A percentile compares a stretch with the other conserved stretches of the same genome.
These are phyloP conservation scores for Citrus australasica DNA, from an alignment of 345 rosid species.

Conservation along the genomic window DNA sequence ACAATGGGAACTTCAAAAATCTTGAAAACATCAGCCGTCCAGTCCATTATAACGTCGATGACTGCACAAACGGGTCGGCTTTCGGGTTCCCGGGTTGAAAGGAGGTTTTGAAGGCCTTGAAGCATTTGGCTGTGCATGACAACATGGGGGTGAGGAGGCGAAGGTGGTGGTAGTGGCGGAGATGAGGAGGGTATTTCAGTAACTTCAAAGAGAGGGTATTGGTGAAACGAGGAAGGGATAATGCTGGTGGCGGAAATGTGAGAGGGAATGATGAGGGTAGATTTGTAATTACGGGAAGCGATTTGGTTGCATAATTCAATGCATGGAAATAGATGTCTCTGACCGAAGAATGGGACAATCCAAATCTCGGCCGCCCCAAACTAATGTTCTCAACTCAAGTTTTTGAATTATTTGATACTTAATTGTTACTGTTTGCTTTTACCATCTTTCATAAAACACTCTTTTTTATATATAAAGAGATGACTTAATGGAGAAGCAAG, in stretches of 20 bases:
- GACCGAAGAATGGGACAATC: too few relatives aligned
- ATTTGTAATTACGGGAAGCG: constrained; percentile 16
- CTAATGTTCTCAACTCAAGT: too few relatives aligned
- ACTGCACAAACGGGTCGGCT: constrained; percentile 21
- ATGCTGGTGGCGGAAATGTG: constrained; percentile 8
- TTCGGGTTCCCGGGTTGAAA: constrained; percentile 6
- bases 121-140: constrained; percentile 4
- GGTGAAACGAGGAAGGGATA: constrained; percentile 32
- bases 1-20: constrained; percentile 3
- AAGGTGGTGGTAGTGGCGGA: too few relatives aligned
- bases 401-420: too few relatives aligned
- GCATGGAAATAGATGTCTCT: too few relatives aligned
- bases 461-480: too few relatives aligned
- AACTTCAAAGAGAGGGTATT: constrained; percentile 20
- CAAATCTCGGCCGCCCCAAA: too few relatives aligned
- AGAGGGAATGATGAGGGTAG: constrained; percentile 35
- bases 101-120: constrained; percentile 19
- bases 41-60: constrained; percentile 40
- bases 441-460: too few relatives aligned
- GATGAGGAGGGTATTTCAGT: constrained; percentile 10
- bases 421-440: too few relatives aligned
- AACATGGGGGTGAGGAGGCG: not conserved
- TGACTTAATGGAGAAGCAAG: too few relatives aligned
- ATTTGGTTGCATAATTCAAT: constrained; percentile 15
- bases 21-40: constrained; percentile 14